Conservation (phyloP, 2,329 filamentous ascomycete species). For the Venturia pyrina region DNA sequence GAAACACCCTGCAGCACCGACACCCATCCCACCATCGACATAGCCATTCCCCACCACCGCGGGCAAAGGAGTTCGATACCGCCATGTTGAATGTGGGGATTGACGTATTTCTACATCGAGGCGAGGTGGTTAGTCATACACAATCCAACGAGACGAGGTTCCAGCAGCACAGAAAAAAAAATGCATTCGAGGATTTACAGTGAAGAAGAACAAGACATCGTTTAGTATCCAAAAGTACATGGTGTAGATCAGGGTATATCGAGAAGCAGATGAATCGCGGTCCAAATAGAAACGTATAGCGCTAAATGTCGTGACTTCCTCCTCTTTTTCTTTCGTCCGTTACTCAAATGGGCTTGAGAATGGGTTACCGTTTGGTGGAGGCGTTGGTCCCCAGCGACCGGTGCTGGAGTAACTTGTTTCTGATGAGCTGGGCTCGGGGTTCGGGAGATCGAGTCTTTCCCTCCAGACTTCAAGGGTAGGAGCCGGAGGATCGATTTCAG, state of each 20-base stretch:
- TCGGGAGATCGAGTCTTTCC: conserved; percentile 4
- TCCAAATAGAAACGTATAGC: background rate
- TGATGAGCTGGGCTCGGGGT: background rate
- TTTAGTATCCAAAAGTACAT: background rate
- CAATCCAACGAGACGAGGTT: too few relatives aligned
- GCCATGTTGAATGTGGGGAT: background rate
- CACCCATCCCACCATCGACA: background rate
- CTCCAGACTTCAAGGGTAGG: conserved; percentile 11
- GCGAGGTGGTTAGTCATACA: background rate
- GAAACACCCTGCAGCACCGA: conserved; percentile 8
- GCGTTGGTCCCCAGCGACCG: background rate
- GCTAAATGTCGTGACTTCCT: background rate
- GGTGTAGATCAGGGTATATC: background rate
- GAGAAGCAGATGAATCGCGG: background rate
- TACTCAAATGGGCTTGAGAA: background rate
- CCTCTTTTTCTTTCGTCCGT: background rate
- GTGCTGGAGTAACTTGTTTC: background rate
- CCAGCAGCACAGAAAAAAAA: background rate
- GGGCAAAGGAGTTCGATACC: background rate
- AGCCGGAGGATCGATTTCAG: conserved; percentile 12
- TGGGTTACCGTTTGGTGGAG: background rate
- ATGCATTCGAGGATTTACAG: background rate
- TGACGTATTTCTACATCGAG: background rate
- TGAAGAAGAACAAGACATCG: background rate
- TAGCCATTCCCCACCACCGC: background rate